These are phyloP conservation scores for Aspergillus sp. DNA, from an alignment of 2,329 filamentous ascomycete species.

Conservation along the genomic window DNA sequence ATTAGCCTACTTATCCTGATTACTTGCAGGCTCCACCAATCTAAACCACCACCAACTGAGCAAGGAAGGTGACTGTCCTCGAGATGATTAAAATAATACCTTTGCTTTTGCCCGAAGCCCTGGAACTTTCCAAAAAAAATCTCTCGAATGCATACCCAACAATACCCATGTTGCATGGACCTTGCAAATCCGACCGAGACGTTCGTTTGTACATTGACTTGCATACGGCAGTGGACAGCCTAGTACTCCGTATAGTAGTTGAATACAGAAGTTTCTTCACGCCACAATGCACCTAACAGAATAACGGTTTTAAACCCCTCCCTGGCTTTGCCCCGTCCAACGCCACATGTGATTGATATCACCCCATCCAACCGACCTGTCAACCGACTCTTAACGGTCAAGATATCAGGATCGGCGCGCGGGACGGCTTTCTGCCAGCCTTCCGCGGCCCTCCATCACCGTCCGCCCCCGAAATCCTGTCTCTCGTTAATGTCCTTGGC, in stretches of 20 bases:
- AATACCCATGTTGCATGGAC: too few relatives aligned
- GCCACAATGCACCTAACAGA: too few relatives aligned
- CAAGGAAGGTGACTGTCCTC: too few relatives aligned
- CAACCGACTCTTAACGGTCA: not conserved
- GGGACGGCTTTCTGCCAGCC: not conserved
- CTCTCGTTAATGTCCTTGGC: not conserved
- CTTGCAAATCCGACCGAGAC: too few relatives aligned
- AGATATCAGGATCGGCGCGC: not conserved
- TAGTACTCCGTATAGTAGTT: too few relatives aligned
- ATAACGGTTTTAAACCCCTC: too few relatives aligned
- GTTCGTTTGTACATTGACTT: too few relatives aligned
- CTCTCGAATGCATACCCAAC: not conserved
- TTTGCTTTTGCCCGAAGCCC: not conserved
- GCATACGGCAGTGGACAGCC: too few relatives aligned
- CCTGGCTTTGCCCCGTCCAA: too few relatives aligned
- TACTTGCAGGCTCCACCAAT: not conserved
- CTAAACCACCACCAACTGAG: too few relatives aligned
- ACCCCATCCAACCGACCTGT: not conserved
- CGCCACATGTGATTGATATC: not conserved
- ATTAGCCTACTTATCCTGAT: not conserved
- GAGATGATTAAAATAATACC: not conserved
- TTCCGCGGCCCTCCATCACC: not conserved
- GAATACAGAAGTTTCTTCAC: too few relatives aligned
- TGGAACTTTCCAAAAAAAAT: not conserved
- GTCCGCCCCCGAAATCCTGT: not conserved